These are phyloP conservation scores for Coprinopsis cinerea DNA, from an alignment of 768 basidiomycete genomes.

Conservation along the genomic window DNA sequence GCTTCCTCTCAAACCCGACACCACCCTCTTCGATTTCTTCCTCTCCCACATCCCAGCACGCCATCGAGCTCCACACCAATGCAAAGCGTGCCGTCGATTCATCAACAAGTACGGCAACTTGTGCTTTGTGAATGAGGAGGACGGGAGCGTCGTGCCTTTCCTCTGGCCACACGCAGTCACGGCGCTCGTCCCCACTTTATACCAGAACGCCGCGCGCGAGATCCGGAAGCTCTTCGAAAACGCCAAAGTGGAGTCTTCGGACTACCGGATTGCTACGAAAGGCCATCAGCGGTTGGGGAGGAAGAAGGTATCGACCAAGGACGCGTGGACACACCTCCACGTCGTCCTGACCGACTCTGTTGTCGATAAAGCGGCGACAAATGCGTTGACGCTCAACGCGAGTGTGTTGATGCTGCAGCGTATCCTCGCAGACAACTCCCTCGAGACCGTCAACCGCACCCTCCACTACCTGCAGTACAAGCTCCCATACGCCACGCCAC, in stretches of 20 bases:
- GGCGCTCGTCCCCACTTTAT: background rate
- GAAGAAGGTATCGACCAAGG: background rate
- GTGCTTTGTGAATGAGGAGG: background rate
- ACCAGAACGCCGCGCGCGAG: background rate
- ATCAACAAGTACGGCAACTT: slow-evolving; percentile 2
- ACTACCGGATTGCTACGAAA: background rate
- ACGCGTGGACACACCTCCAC: slow-evolving; percentile 2
- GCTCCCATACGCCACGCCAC: slow-evolving; percentile 1
- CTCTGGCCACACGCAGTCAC: background rate
- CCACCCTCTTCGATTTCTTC: background rate
- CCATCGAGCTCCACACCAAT: background rate
- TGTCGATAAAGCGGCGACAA: background rate
- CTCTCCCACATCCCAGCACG: background rate
- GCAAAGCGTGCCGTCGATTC: background rate
- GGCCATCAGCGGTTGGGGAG: background rate
- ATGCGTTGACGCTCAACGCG: background rate
- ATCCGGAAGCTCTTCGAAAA: background rate
- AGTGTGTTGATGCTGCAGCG: background rate
- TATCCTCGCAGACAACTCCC: background rate
- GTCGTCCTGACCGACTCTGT: background rate
- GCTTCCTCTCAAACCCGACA: background rate
- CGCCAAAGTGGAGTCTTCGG: background rate
- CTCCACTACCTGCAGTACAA: slow-evolving; percentile 6
- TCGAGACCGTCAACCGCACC: slow-evolving; percentile 1
- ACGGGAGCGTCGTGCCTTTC: slow-evolving; percentile 1